Conservation (phyloP, 2,329 filamentous ascomycete species). For the Exophiala calicioides region DNA sequence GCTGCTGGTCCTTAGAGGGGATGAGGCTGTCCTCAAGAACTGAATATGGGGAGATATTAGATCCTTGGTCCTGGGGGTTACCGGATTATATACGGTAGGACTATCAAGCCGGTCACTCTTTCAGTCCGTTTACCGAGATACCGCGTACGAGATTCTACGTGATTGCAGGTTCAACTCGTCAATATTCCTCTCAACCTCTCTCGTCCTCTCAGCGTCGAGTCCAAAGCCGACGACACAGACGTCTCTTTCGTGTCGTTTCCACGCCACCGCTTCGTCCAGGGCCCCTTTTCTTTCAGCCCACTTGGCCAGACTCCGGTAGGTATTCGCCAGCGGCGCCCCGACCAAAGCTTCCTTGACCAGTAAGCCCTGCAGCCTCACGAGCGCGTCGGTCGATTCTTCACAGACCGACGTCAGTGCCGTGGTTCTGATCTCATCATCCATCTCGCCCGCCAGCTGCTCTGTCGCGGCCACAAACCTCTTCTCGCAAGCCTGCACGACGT, state of each 20-base stretch:
- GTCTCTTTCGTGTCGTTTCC: conserved; percentile 22
- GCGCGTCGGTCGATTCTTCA: conserved; percentile 5
- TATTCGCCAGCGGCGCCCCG: conserved; percentile 24
- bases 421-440: neutral
- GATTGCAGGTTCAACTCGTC: conserved; percentile 10
- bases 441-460: neutral
- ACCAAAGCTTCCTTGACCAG: conserved; percentile 26
- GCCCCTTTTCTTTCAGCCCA: conserved; percentile 22
- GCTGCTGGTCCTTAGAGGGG: neutral
- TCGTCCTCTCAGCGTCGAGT: conserved; percentile 11
- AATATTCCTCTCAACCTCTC: conserved; percentile 14
- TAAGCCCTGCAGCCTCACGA: conserved; percentile 19
- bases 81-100: no score
- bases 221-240: conserved; percentile 21
- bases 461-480: conserved; percentile 5
- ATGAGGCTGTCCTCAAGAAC: neutral
- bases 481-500: conserved; percentile 16
- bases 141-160: neutral
- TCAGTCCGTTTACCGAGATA: neutral
- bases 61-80: no score
- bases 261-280: conserved; percentile 6
- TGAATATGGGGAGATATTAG: no score
- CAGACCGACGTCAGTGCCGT: neutral
- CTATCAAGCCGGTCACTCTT: no score
- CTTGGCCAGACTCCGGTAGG: conserved; percentile 26